Percentiles rank a stretch among this genome's conserved stretches.
These are phyloP conservation scores for Ascochyta koolunga DNA, from an alignment of 2,329 filamentous ascomycete genomes.

Conservation along the genomic window DNA sequence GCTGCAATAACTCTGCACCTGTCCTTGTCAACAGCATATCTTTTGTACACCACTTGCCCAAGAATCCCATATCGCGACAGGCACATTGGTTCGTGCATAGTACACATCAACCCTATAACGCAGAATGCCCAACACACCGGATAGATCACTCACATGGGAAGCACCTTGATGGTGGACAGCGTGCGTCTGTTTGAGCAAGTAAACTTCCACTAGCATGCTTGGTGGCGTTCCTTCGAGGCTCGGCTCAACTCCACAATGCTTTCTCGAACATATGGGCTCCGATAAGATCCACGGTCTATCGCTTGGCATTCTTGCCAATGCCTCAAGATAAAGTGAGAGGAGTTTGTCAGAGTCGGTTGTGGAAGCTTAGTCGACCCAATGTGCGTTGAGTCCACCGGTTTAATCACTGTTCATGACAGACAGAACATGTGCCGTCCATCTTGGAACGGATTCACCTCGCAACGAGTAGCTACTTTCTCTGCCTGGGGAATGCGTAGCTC, in stretches of 20 bases:
- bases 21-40: not conserved
- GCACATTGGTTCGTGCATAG: too few species aligned
- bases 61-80: too few species aligned
- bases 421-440: constrained; percentile 22
- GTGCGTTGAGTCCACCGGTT: not conserved
- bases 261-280: not conserved
- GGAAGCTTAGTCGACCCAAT: not conserved
- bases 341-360: not conserved
- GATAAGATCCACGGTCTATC: not conserved
- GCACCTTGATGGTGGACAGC: not conserved
- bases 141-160: not conserved
- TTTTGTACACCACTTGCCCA: too few species aligned
- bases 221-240: constrained; percentile 6
- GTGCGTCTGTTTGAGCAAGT: constrained; percentile 12
- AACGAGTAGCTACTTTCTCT: constrained; percentile 6
- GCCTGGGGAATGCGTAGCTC: constrained; percentile 18
- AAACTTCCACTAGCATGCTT: not conserved
- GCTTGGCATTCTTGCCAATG: not conserved
- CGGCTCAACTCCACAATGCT: not conserved
- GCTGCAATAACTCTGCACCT: too few species aligned
- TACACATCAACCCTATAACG: too few species aligned
- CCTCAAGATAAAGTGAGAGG: not conserved
- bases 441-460: constrained; percentile 14
- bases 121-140: not conserved
- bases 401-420: not conserved